Conservation (phyloP, 75 land plant genomes). For the Isoetes taiwanensis region DNA sequence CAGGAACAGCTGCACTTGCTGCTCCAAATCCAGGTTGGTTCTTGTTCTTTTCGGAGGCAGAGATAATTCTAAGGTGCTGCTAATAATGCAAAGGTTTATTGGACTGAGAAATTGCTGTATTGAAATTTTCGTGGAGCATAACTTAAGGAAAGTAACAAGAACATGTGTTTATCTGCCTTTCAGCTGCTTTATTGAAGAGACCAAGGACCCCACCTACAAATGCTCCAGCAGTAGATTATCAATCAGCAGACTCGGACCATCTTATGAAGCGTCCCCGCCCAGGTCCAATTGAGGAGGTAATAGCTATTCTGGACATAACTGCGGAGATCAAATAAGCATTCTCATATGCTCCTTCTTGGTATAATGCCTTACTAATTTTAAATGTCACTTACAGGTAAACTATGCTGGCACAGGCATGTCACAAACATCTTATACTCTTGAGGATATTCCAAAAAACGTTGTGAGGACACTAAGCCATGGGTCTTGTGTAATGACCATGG, state of each 20-base stretch:
- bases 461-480: constrained; percentile 50
- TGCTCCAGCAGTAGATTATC: constrained; percentile 57
- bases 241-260: constrained; percentile 78
- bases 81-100: too few relatives aligned
- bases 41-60: not conserved
- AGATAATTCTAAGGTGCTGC: too few relatives aligned
- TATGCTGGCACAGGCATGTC: constrained; percentile 33
- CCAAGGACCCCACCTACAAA: constrained; percentile 61
- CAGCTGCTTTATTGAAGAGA: constrained; percentile 64
- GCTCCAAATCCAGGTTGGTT: constrained; percentile 60
- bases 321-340: too few relatives aligned
- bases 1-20: constrained; percentile 53
- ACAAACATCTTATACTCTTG: constrained; percentile 39
- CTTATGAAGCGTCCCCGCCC: constrained; percentile 59
- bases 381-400: constrained; percentile 41
- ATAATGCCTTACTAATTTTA: too few relatives aligned
- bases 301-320: not conserved
- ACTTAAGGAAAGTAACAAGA: too few relatives aligned
- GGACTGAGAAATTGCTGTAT: too few relatives aligned
- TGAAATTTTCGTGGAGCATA: too few relatives aligned
- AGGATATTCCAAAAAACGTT: constrained; percentile 72
- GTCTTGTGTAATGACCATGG: constrained; percentile 50
- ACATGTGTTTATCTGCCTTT: too few relatives aligned
- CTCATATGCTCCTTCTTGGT: too few relatives aligned
- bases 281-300: constrained; percentile 52